These are phyloP conservation scores for Kondoa subrosea DNA, from an alignment of 768 basidiomycete genomes.

Conservation along the genomic window DNA sequence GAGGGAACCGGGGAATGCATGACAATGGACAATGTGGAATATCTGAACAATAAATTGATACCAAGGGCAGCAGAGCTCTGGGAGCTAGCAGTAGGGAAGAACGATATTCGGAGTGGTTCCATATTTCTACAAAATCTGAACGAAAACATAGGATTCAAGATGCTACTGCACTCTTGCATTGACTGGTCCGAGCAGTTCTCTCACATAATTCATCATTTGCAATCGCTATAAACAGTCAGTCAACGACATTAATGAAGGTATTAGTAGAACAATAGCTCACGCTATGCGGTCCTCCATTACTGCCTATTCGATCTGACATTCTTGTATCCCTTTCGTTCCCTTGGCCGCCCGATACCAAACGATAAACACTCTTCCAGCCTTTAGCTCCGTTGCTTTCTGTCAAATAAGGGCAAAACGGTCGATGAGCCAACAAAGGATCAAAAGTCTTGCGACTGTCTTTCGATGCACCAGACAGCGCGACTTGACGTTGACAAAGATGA, in stretches of 20 bases:
- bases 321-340: background rate
- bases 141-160: background rate
- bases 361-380: background rate
- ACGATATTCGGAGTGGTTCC: background rate
- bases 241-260: background rate
- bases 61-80: background rate
- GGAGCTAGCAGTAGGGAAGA: background rate
- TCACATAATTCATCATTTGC: background rate
- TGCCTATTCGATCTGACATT: background rate
- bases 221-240: background rate
- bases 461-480: background rate
- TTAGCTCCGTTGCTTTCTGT: background rate
- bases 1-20: background rate
- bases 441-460: background rate
- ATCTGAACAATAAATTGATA: background rate
- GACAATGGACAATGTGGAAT: background rate
- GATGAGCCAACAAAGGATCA: background rate
- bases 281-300: background rate
- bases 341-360: background rate
- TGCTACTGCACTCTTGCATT: background rate
- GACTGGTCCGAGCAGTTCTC: background rate
- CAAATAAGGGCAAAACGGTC: slow-evolving; percentile 5
- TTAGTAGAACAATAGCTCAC: background rate
- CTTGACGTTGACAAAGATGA: background rate
- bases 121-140: background rate